Evolutionary conservation across 2,329 filamentous ascomycete genomes (phyloP).

Genomic region (Phialemonium atrogriseum): DNA sequence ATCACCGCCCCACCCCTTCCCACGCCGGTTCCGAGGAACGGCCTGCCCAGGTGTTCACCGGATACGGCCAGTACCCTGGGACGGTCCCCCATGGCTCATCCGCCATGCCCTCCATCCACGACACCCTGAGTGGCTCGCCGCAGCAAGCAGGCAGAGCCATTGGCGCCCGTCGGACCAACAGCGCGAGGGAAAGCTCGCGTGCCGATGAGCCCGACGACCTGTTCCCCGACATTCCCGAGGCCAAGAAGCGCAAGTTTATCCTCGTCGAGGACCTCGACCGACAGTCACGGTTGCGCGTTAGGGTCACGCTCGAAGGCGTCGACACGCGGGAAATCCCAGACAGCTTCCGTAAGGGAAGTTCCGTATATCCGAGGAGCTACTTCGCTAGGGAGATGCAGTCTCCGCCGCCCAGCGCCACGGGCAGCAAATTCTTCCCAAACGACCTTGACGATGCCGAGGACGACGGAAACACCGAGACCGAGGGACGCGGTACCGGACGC

Average conservation of each 20-base stretch:
- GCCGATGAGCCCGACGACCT: conserved; percentile 56
- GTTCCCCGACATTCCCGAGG: conserved; percentile 81
- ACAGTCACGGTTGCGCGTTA: conserved; percentile 73
- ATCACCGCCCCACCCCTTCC: conserved; percentile 55
- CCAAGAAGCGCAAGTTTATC: conserved; percentile 93
- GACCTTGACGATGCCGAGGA: conserved; percentile 50
- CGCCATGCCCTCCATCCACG: conserved; percentile 59
- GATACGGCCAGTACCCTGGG: conserved; percentile 57
- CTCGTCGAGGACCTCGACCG: conserved; percentile 85
- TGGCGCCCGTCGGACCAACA: conserved; percentile 23
- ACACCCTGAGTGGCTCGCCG: conserved; percentile 35
- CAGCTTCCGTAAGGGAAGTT: conserved; percentile 83
- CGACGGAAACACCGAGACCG: conserved; percentile 41
- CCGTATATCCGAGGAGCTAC: conserved; percentile 85
- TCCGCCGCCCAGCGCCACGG: conserved; percentile 66
- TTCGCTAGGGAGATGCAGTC: conserved; percentile 91
- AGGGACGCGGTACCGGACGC: conserved; percentile 33
- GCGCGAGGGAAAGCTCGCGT: conserved; percentile 32
- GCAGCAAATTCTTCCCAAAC: conserved; percentile 66
- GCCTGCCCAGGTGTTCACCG: conserved; percentile 65
- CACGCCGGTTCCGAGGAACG: conserved; percentile 54
- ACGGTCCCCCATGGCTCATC: conserved; percentile 45
- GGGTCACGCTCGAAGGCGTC: conserved; percentile 86
- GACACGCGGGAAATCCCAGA: conserved; percentile 95
- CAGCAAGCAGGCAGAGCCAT: conserved; percentile 23